Conservation (phyloP, 2,329 filamentous ascomycete genomes). For the Boeremia exigua region DNA sequence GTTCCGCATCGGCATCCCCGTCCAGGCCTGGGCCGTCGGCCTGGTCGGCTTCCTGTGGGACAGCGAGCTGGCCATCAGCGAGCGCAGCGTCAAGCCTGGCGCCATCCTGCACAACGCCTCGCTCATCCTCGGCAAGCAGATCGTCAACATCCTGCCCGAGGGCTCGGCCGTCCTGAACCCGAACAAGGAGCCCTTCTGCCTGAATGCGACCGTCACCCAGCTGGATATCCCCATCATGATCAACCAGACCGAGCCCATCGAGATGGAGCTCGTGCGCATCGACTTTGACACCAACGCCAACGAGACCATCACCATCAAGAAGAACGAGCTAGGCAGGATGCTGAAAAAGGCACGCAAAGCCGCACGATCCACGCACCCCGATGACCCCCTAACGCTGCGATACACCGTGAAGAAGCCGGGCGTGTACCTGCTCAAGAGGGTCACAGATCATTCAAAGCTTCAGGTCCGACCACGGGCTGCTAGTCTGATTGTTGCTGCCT, state of each 20-base stretch:
- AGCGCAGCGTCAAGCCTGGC: conserved; percentile 86
- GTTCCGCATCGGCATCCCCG: conserved; percentile 85
- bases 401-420: conserved; percentile 84
- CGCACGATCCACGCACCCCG: conserved; percentile 54
- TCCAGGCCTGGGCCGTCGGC: conserved; percentile 74
- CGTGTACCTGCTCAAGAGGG: conserved; percentile 81
- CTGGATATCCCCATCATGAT: conserved; percentile 83
- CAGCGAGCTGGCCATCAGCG: conserved; percentile 90
- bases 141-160: conserved; percentile 96
- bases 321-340: conserved; percentile 76
- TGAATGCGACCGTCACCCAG: conserved; percentile 67
- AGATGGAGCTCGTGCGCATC: conserved; percentile 86
- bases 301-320: conserved; percentile 78
- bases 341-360: conserved; percentile 72
- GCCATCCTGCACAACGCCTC: conserved; percentile 90
- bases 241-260: conserved; percentile 88
- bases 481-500: conserved; percentile 84
- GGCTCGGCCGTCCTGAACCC: conserved; percentile 92
- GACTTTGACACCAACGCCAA: conserved; percentile 82
- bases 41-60: conserved; percentile 86
- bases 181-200: conserved; percentile 78
- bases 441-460: conserved; percentile 91
- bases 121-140: conserved; percentile 93
- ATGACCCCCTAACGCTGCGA: conserved; percentile 70
- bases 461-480: conserved; percentile 80